These are phyloP conservation scores for Plasmopara viticola DNA, from an alignment of 352 stramenopile genomes.

Conservation along the genomic window DNA sequence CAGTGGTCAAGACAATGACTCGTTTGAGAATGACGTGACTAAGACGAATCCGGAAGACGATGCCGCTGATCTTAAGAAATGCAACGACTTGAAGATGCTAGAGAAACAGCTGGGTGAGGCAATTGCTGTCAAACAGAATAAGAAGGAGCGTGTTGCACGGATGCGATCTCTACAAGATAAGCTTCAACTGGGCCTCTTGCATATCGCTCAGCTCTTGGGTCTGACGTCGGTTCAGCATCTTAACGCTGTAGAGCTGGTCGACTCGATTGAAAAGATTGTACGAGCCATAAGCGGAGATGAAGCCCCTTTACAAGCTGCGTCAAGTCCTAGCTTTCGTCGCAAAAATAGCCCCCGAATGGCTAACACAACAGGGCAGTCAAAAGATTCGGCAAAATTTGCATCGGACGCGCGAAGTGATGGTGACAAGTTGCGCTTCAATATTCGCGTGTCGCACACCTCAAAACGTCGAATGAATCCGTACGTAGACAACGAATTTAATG, in stretches of 20 bases:
- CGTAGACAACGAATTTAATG: constrained; percentile 28
- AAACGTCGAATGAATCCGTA: constrained; percentile 63
- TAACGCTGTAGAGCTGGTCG: constrained; percentile 54
- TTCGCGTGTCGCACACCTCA: constrained; percentile 50
- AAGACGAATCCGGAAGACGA: too few relatives aligned
- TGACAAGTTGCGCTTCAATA: constrained; percentile 71
- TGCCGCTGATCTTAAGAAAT: too few relatives aligned
- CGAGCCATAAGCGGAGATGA: constrained; percentile 71
- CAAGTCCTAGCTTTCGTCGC: constrained; percentile 47
- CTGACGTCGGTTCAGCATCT: constrained; percentile 35
- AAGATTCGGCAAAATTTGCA: constrained; percentile 22
- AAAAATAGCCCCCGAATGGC: constrained; percentile 66
- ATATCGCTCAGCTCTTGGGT: constrained; percentile 74
- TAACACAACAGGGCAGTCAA: constrained; percentile 18
- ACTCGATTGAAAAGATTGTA: constrained; percentile 74
- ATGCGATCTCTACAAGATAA: constrained; percentile 63
- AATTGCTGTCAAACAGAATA: constrained; percentile 46
- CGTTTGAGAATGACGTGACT: constrained; percentile 5
- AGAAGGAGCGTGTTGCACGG: constrained; percentile 55
- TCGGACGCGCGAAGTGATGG: constrained; percentile 41
- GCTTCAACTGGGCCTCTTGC: constrained; percentile 64
- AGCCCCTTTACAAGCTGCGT: constrained; percentile 42
- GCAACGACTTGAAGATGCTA: too few relatives aligned
- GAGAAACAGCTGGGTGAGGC: constrained; percentile 18
- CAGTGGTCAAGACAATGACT: constrained; percentile 15